Evolutionary conservation across 2,329 filamentous ascomycete genomes (phyloP), one percentile per base, ranked within the genome.

Genomic region (Alternaria incomplexa): DNA sequence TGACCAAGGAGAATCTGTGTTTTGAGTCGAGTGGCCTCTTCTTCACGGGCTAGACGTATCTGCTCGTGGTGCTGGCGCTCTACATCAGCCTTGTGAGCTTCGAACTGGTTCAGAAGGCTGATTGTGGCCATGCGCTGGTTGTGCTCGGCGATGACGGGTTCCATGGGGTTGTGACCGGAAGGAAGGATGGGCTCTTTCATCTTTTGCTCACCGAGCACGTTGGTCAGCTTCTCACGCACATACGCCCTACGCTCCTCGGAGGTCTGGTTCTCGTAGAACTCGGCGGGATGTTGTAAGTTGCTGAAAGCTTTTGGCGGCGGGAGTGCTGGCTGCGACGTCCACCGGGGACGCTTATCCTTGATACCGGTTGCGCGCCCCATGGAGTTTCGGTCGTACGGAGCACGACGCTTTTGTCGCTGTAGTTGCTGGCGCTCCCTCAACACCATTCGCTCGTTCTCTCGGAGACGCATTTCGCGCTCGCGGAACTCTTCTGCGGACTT

Each of bases 131-230:
- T n/a, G 13, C 52, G 25, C n/a, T 50, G 28, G 54, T 64, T 53
- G 26, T 61, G 13, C 23, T 64, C 45, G 6, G 30, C 64, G 13
- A 66, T 56, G 11, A 50, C 40, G 9, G 51, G 40, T 9, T 66
- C 64, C 2, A 64, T 50, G 2, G 53, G 61, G 3, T 51, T 56
- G 20, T 61, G 54, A 10, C 64, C 61, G 7, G 64, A 66, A 6
- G 54, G 61, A n/a, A 56, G 45, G 1, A 64, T 22, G 11, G 40
- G 45, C 12, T 28, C 25, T 6, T 50, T 48, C 58, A 64, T 66
- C 23, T 52, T 52, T 30, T 59, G 54, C 11, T 45, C 22, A n/a
- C 61, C 57, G 23, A 66, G 52, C 3, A 64, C 20, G 7, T 40
- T n/a, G 6, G 25, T 55, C 3, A 64, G 46, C 6, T 44, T 63